Base-by-base conservation (phyloP, 1,284 basidiomycete genomes). In the Cystobasidium pallidum region DNA sequence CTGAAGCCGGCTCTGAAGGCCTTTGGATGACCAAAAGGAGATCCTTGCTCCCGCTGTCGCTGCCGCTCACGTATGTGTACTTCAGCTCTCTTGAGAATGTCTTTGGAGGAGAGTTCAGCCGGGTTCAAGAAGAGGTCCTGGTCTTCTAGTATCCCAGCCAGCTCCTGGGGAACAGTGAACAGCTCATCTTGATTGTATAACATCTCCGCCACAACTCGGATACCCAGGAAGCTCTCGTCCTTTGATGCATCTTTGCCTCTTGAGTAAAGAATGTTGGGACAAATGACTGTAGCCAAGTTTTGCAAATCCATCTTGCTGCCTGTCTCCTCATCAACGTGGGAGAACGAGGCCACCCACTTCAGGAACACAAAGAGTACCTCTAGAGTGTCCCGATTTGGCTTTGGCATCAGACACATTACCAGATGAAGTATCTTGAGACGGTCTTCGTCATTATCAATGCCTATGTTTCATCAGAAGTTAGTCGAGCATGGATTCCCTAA, bases 261-360 rank as follows among this genome's bases (percentile, higher is more conserved):
- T 39, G 93, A 89, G 77, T 87, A 88, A 76, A 99, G 86, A 76
- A 99, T 96, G 78, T 92, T 97, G 7, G 96, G 96, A 77, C 91
- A 91, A 76, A 99, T 94, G 80, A 99, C 96, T 15, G 93, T 97
- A n/a, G 95, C 94, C 75, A 99, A 85, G 80, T 99, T 99, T 41
- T 87, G 86, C 62, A 98, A 84, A 81, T 99, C 95, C 95, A 99
- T 99, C 83, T 95, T 95, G 83, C 91, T 94, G 45, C 95, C 95
- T 0, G 95, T 98, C 81, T 95, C 93, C 79, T 95, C 94, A 80
- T 99, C 95, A 82, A 96, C 88, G 82, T 99, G 94, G 55, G 95
- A 94, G 81, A 99, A 99, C 3, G 93, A 95, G 4, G 95, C 95
- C 1, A 99, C 95, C 96, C 96, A 99, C 81, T 96, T 95, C 77